phyloP scores from a whole-genome alignment of 352 stramenopile genomes.

The Phytopythium cucurbitacearum region DNA sequence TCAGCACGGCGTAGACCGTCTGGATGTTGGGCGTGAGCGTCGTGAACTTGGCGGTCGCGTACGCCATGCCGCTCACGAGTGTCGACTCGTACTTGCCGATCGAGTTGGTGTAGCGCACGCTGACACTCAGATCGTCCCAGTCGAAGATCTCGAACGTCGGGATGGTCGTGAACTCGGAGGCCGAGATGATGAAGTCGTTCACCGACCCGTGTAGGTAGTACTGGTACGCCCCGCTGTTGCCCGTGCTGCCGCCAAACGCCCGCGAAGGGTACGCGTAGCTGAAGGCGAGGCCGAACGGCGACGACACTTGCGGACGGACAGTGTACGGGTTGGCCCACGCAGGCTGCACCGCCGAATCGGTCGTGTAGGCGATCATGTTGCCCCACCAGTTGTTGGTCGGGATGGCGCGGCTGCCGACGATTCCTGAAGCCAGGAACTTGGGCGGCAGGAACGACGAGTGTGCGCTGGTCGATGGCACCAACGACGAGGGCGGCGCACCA shows the following conservation, averaged over 20 bases:
- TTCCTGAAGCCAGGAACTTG: slow-evolving; percentile 41
- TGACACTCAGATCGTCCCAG: slow-evolving; percentile 52
- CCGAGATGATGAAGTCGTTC: slow-evolving; percentile 49
- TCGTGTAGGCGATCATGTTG: slow-evolving; percentile 50
- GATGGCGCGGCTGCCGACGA: slow-evolving; percentile 40
- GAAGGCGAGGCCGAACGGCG: slow-evolving; percentile 42
- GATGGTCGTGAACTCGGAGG: slow-evolving; percentile 33
- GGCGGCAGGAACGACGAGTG: slow-evolving; percentile 35
- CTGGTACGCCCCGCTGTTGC: slow-evolving; percentile 37
- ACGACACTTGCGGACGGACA: slow-evolving; percentile 29
- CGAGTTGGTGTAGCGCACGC: slow-evolving; percentile 32
- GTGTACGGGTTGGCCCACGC: slow-evolving; percentile 71
- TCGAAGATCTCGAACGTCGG: slow-evolving; percentile 36
- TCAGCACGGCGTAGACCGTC: slow-evolving; percentile 35
- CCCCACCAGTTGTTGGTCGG: slow-evolving; percentile 77
- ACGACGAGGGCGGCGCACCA: neutral
- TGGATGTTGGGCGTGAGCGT: slow-evolving; percentile 38
- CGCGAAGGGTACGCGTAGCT: slow-evolving; percentile 57
- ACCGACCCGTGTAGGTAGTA: slow-evolving; percentile 47
- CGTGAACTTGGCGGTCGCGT: slow-evolving; percentile 45
- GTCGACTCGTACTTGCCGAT: slow-evolving; percentile 37
- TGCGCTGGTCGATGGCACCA: slow-evolving; percentile 13
- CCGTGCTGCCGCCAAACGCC: slow-evolving; percentile 37
- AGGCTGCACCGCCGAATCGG: slow-evolving; percentile 26
- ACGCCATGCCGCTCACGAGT: slow-evolving; percentile 65